Percentiles rank a stretch among this genome's conserved stretches.
Conservation (phyloP, 768 basidiomycete genomes). For the Fistulinella prunicolor region DNA sequence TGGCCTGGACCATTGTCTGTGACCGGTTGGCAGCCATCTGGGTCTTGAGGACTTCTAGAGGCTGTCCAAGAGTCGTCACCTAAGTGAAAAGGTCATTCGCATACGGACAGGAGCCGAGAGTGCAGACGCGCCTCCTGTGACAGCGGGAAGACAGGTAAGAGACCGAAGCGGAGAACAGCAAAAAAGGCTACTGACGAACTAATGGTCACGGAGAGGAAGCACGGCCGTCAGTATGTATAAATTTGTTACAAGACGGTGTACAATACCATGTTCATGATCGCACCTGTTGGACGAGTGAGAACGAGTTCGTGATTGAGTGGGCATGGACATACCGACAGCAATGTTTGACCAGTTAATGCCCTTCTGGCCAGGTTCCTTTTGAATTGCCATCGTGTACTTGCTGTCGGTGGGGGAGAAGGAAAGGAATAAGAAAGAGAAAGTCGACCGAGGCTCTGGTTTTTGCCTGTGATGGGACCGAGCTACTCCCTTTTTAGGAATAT, state of each 20-base stretch:
- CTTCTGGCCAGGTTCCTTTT: conserved; percentile 87
- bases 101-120: background rate
- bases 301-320: conserved; percentile 17
- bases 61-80: conserved; percentile 98
- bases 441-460: background rate
- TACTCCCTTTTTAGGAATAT: conserved; percentile 3
- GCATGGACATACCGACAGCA: conserved; percentile 71
- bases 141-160: conserved; percentile 14
- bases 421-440: conserved; percentile 9
- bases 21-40: conserved; percentile 98
- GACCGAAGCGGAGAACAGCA: background rate
- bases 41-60: conserved; percentile 96
- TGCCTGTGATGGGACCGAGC: background rate
- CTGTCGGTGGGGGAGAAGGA: conserved; percentile 16
- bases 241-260: conserved; percentile 31
- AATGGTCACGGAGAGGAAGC: background rate
- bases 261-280: conserved; percentile 95
- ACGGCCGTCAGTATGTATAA: conserved; percentile 5
- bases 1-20: conserved; percentile 86
- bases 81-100: conserved; percentile 31
- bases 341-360: conserved; percentile 94
- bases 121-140: conserved; percentile 65
- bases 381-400: conserved; percentile 62
- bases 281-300: conserved; percentile 52
- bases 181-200: conserved; percentile 45